phyloP scores from a whole-genome alignment of 495 filamentous ascomycete species.

The Cercophora scortea region DNA sequence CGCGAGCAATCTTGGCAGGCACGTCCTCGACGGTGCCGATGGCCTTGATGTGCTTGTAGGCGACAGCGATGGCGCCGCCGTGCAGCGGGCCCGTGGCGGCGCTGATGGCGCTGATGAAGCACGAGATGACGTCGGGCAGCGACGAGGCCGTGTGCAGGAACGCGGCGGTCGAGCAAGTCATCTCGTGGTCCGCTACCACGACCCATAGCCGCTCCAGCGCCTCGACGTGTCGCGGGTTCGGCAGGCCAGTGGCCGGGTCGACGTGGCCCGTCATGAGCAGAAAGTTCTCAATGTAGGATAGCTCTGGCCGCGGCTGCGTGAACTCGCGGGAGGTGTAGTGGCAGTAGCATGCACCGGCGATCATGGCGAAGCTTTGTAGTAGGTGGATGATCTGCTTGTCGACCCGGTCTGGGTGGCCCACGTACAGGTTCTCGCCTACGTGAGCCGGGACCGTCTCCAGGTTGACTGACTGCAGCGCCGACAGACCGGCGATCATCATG shows the following conservation, averaged over 20 bases:
- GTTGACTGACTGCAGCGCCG: constrained; percentile 25
- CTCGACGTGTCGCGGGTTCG: constrained; percentile 1
- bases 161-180: constrained; percentile 45
- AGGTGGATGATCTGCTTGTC: constrained; percentile 19
- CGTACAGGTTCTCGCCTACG: not conserved
- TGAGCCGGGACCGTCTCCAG: constrained; percentile 17
- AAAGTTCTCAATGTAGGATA: constrained; percentile 37
- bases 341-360: constrained; percentile 11
- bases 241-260: constrained; percentile 6
- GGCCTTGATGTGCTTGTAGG: constrained; percentile 29
- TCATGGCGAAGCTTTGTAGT: constrained; percentile 2
- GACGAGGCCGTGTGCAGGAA: constrained; percentile 42
- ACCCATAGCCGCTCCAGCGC: constrained; percentile 34
- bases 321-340: constrained; percentile 30
- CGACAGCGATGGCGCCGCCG: constrained; percentile 50
- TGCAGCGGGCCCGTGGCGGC: constrained; percentile 48
- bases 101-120: constrained; percentile 36
- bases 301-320: constrained; percentile 25
- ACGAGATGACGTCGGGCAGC: constrained; percentile 37
- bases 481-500: constrained; percentile 26
- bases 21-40: constrained; percentile 37
- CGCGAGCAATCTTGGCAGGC: constrained; percentile 36
- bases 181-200: constrained; percentile 42
- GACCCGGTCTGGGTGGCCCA: constrained; percentile 8
- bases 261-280: constrained; percentile 38